Conservation (phyloP, 371 early-diverging fungal genomes). For the Actinomortierella ambigua region DNA sequence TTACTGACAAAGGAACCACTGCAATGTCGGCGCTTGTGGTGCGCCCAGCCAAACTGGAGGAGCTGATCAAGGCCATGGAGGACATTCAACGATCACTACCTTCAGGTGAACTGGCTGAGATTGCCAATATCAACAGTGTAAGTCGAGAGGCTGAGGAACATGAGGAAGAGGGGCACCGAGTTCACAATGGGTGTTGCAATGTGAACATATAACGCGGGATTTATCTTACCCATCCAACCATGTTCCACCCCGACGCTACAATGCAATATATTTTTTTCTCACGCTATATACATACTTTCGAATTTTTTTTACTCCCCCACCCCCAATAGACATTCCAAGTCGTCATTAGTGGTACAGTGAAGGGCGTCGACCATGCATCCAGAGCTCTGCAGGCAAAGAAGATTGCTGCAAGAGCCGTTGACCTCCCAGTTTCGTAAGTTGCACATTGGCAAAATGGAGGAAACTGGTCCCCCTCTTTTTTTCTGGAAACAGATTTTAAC, state of each 20-base stretch:
- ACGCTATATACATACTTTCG: background rate
- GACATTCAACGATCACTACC: conserved; percentile 67
- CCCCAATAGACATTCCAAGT: conserved; percentile 79
- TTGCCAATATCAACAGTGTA: conserved; percentile 91
- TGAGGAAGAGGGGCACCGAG: too few relatives aligned
- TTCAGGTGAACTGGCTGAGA: conserved; percentile 70
- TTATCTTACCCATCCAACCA: conserved; percentile 4
- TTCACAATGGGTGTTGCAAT: too few relatives aligned
- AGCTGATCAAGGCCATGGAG: conserved; percentile 69
- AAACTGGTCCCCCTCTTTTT: background rate
- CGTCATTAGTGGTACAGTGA: conserved; percentile 88
- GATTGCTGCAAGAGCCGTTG: conserved; percentile 85
- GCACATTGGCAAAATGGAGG: background rate
- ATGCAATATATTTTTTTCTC: background rate
- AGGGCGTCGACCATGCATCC: conserved; percentile 88
- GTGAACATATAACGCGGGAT: too few relatives aligned
- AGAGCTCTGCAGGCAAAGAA: conserved; percentile 75
- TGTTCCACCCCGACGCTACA: background rate
- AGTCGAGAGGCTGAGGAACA: conserved; percentile 20
- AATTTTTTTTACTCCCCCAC: too few relatives aligned
- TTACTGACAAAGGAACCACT: conserved; percentile 69
- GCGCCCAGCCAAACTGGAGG: conserved; percentile 70
- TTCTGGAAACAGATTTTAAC: background rate
- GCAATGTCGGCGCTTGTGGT: conserved; percentile 91
- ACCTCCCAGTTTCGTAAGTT: conserved; percentile 88